Evolutionary conservation across 768 basidiomycete species (phyloP).

Genomic region (Rhodocollybia butyracea): DNA sequence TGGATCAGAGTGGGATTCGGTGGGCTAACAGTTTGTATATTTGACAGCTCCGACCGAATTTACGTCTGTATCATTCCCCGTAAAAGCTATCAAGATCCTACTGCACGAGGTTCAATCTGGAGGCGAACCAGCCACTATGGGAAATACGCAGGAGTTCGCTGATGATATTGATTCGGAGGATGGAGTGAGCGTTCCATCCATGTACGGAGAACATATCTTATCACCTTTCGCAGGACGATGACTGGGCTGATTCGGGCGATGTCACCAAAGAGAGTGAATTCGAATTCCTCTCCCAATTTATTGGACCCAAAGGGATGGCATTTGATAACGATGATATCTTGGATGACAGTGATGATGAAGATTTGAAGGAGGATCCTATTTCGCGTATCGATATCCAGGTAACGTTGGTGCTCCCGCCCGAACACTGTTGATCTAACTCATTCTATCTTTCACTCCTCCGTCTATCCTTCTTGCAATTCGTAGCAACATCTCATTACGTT

Average conservation of each 20-base stretch:
- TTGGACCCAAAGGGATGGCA: conserved; percentile 68
- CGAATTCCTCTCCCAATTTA: conserved; percentile 79
- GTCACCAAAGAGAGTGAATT: conserved; percentile 72
- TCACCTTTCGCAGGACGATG: conserved; percentile 58
- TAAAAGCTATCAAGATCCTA: conserved; percentile 89
- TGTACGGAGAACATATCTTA: conserved; percentile 7
- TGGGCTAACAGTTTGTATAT: conserved; percentile 42
- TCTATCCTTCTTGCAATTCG: background rate
- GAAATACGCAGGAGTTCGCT: conserved; percentile 45
- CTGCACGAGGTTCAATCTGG: conserved; percentile 79
- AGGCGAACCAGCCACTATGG: conserved; percentile 66
- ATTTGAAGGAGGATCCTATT: conserved; percentile 82
- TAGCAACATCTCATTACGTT: conserved; percentile 71
- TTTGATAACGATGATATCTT: conserved; percentile 79
- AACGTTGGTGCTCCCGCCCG: no score
- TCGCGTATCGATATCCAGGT: conserved; percentile 82
- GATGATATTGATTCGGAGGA: conserved; percentile 73
- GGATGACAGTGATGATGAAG: conserved; percentile 79
- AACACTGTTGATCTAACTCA: background rate
- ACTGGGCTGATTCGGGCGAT: conserved; percentile 91
- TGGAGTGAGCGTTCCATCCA: conserved; percentile 44
- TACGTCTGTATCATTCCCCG: conserved; percentile 80
- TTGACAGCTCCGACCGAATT: conserved; percentile 80
- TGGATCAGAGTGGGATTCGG: conserved; percentile 36
- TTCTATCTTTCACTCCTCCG: background rate